phyloP scores from a whole-genome alignment of 2,329 filamentous ascomycete species.

The Orbilia brochopaga region DNA sequence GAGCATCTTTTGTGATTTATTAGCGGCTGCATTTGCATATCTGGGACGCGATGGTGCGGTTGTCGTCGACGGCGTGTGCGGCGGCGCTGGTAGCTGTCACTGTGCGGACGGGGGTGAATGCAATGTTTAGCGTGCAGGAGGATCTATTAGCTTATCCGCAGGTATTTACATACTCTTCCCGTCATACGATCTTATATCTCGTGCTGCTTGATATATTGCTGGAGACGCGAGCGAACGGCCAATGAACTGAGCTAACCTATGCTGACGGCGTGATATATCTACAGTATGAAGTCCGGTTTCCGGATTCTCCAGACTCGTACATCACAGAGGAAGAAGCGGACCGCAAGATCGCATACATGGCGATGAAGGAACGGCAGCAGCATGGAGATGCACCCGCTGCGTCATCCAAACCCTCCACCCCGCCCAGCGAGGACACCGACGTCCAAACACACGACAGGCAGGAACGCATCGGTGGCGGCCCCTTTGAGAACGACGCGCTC shows the following conservation, averaged over 20 bases:
- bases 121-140: slow-evolving; percentile 79
- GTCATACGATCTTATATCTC: slow-evolving; percentile 1
- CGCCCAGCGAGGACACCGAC: slow-evolving; percentile 4
- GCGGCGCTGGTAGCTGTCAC: slow-evolving; percentile 23
- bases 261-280: slow-evolving; percentile 30
- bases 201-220: no score
- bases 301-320: slow-evolving; percentile 71
- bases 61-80: slow-evolving; percentile 33
- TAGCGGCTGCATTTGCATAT: not conserved
- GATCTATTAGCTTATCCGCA: slow-evolving; percentile 86
- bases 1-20: not conserved
- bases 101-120: slow-evolving; percentile 2
- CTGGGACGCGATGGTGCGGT: slow-evolving; percentile 32
- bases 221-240: no score
- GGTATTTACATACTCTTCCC: slow-evolving; percentile 62
- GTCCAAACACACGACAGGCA: slow-evolving; percentile 53
- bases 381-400: slow-evolving; percentile 44
- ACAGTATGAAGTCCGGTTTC: slow-evolving; percentile 73
- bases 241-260: no score
- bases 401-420: slow-evolving; percentile 12
- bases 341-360: slow-evolving; percentile 63
- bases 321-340: slow-evolving; percentile 74
- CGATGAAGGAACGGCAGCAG: slow-evolving; percentile 55
- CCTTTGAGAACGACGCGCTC: slow-evolving; percentile 12
- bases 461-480: slow-evolving; percentile 45